Evolutionary conservation across 2,329 filamentous ascomycete genomes (phyloP).

Genomic region (Huntiella bhutanensis): DNA sequence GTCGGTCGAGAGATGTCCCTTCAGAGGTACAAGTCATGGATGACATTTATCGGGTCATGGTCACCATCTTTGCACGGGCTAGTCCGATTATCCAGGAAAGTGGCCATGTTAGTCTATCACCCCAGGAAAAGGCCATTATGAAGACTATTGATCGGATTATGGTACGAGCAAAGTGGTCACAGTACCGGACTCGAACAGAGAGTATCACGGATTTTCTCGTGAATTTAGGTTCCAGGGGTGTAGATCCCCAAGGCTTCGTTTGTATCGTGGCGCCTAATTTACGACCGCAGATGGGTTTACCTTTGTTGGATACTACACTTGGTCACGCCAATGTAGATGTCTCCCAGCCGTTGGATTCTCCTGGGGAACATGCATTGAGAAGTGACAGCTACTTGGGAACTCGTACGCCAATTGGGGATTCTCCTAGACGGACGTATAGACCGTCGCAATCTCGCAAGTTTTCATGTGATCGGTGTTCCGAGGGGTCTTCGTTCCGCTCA

Average conservation of each 20-base stretch:
- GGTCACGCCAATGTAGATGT: constrained; percentile 1
- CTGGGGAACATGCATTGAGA: constrained; percentile 2
- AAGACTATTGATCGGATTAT: constrained; percentile 26
- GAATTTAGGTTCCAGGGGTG: constrained; percentile 24
- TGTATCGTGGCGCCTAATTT: neutral
- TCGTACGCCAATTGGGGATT: neutral
- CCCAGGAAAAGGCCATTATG: constrained; percentile 27
- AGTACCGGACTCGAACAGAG: constrained; percentile 21
- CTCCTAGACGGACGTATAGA: constrained; percentile 1
- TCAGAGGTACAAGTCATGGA: constrained; percentile 20
- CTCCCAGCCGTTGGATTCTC: constrained; percentile 10
- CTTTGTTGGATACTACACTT: neutral
- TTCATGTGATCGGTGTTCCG: constrained; percentile 55
- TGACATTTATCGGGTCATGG: constrained; percentile 31
- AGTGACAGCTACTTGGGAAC: constrained; percentile 10
- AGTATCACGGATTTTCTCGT: constrained; percentile 32
- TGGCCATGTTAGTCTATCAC: constrained; percentile 22
- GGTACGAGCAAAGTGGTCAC: constrained; percentile 27
- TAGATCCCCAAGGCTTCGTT: constrained; percentile 18
- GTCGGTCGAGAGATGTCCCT: too few species aligned
- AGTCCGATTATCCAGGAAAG: constrained; percentile 28
- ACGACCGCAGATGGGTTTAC: neutral
- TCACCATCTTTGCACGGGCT: constrained; percentile 27
- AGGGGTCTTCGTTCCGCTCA: constrained; percentile 64
- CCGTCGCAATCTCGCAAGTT: constrained; percentile 49